These are phyloP conservation scores for Boletus rubropictus DNA, from an alignment of 768 basidiomycete genomes.

Conservation along the genomic window DNA sequence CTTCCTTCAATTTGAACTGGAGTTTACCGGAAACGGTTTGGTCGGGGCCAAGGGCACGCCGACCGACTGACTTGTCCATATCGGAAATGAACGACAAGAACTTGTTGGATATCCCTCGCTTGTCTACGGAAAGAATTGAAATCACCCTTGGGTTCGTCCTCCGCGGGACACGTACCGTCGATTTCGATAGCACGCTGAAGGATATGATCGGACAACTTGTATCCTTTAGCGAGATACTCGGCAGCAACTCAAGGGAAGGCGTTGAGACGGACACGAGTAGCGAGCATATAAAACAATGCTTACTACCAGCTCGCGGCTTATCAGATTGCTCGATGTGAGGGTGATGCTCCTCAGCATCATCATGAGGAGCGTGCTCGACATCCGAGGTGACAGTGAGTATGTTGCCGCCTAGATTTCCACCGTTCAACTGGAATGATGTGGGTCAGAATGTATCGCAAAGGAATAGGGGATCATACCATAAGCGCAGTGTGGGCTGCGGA, in stretches of 20 bases:
- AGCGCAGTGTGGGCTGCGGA: constrained; percentile 81
- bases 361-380: constrained; percentile 50
- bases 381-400: constrained; percentile 70
- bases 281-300: constrained; percentile 18
- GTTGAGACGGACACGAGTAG: background rate
- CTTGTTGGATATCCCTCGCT: constrained; percentile 81
- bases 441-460: background rate
- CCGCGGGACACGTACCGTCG: constrained; percentile 43
- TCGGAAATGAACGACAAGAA: constrained; percentile 77
- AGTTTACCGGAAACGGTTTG: constrained; percentile 75
- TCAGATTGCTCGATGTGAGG: constrained; percentile 68
- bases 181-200: constrained; percentile 76
- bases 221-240: constrained; percentile 90
- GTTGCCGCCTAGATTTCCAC: constrained; percentile 69
- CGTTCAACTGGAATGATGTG: constrained; percentile 49
- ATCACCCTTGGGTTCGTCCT: background rate
- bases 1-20: constrained; percentile 56
- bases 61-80: constrained; percentile 67
- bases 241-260: constrained; percentile 59
- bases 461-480: constrained; percentile 45
- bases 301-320: constrained; percentile 86
- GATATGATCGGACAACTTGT: constrained; percentile 71
- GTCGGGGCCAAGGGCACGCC: constrained; percentile 69
- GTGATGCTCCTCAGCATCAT: constrained; percentile 35
- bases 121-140: constrained; percentile 35